Evolutionary conservation across 164 flowering plant species (phyloP).

Genomic region (Vitis amurensis): DNA sequence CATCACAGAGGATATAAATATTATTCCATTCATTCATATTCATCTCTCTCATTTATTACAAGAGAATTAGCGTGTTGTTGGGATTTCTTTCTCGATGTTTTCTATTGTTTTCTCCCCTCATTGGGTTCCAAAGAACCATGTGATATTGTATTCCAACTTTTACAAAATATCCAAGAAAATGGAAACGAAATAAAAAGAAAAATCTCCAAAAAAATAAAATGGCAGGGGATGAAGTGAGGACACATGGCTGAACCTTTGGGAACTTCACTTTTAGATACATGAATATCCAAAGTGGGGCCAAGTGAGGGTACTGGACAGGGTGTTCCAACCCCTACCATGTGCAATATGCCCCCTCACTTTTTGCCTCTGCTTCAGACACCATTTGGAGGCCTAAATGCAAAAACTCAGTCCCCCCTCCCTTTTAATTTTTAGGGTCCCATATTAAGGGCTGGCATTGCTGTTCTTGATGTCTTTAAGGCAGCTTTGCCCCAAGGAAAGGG

Average conservation of each 20-base stretch:
- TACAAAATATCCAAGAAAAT: too few species aligned
- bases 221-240: background rate
- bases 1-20: too few species aligned
- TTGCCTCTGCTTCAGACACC: background rate
- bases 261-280: background rate
- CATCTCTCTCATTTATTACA: too few species aligned
- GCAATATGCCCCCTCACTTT: conserved; percentile 2
- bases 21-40: too few species aligned
- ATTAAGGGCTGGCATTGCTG: background rate
- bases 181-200: too few species aligned
- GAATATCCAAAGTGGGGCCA: background rate
- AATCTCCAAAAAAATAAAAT: too few species aligned
- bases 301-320: background rate
- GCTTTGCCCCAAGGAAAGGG: conserved; percentile 2
- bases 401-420: background rate
- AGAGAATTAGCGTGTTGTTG: too few species aligned
- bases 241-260: background rate
- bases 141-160: too few species aligned
- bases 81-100: too few species aligned
- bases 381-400: background rate
- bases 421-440: background rate
- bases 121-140: too few species aligned
- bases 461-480: background rate
- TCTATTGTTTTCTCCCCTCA: too few species aligned
- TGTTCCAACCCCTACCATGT: background rate